Conservation (phyloP, 768 basidiomycete species). For the Cystofilobasidium ferigula region DNA sequence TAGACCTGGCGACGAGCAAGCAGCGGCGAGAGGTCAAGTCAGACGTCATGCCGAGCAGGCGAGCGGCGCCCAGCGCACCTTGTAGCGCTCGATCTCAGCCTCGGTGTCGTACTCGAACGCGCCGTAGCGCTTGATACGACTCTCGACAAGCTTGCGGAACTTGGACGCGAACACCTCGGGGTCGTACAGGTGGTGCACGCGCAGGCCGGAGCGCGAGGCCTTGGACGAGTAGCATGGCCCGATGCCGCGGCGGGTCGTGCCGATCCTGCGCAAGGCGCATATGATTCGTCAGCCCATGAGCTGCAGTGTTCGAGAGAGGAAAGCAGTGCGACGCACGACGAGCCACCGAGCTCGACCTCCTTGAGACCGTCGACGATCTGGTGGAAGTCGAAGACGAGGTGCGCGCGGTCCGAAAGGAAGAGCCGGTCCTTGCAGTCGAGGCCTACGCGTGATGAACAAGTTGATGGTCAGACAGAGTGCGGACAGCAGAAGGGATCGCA, state of each 20-base stretch:
- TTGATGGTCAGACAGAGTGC: conserved; percentile 5
- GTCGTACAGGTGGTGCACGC: conserved; percentile 93
- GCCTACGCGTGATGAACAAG: conserved; percentile 44
- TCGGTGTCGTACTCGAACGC: conserved; percentile 98
- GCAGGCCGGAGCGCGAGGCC: conserved; percentile 86
- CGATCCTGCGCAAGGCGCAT: conserved; percentile 74
- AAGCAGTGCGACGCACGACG: conserved; percentile 44
- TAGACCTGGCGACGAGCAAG: conserved; percentile 48
- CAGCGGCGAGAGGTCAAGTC: not conserved
- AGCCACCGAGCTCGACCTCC: conserved; percentile 89
- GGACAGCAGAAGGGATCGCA: not conserved
- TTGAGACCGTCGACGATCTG: conserved; percentile 98
- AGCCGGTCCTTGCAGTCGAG: conserved; percentile 72
- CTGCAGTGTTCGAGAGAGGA: not conserved
- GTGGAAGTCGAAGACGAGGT: conserved; percentile 97
- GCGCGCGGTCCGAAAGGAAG: conserved; percentile 89
- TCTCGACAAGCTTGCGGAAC: conserved; percentile 91
- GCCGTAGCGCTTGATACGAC: conserved; percentile 94
- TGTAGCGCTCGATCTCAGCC: conserved; percentile 84
- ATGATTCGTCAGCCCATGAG: not conserved
- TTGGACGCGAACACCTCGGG: conserved; percentile 66
- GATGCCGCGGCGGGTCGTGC: conserved; percentile 95
- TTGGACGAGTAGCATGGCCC: conserved; percentile 98
- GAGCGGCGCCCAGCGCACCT: conserved; percentile 44
- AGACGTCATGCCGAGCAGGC: not conserved